Evolutionary conservation across 208 protist species (phyloP).

Genomic region (Zelonia costaricensis): DNA sequence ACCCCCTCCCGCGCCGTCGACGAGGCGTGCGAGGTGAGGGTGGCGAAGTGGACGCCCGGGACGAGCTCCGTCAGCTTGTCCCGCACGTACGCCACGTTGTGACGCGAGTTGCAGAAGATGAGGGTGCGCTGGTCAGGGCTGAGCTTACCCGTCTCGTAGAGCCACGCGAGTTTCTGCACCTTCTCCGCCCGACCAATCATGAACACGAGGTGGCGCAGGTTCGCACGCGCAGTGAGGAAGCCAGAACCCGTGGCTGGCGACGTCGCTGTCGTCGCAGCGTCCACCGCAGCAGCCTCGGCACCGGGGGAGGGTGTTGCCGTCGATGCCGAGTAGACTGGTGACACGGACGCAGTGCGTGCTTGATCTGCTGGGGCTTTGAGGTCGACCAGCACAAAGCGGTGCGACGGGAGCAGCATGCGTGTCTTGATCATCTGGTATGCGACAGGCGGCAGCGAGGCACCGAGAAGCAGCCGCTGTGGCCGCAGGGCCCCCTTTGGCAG

Average conservation of each 20-base stretch:
- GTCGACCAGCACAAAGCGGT: constrained; percentile 82
- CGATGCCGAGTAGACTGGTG: neutral
- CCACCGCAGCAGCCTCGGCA: neutral
- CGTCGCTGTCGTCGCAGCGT: neutral
- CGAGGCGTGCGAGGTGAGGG: constrained; percentile 67
- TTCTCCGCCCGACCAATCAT: constrained; percentile 79
- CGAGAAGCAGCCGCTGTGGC: constrained; percentile 73
- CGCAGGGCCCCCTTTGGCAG: constrained; percentile 64
- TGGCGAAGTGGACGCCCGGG: constrained; percentile 49
- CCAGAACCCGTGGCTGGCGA: neutral
- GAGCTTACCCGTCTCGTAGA: constrained; percentile 75
- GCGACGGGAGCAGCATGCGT: constrained; percentile 72
- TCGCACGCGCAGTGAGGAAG: constrained; percentile 18
- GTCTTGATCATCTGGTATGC: constrained; percentile 79
- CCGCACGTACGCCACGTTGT: constrained; percentile 81
- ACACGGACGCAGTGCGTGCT: neutral
- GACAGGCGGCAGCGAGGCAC: constrained; percentile 67
- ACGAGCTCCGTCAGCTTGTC: constrained; percentile 53
- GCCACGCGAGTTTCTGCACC: constrained; percentile 62
- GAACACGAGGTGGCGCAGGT: constrained; percentile 54
- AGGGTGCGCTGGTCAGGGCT: constrained; percentile 61
- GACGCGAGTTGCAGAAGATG: constrained; percentile 88
- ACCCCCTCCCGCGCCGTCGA: constrained; percentile 51
- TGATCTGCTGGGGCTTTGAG: constrained; percentile 15
- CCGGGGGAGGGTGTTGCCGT: neutral